phyloP scores from a whole-genome alignment of 1,284 basidiomycete genomes.

The Earliella scabrosa region DNA sequence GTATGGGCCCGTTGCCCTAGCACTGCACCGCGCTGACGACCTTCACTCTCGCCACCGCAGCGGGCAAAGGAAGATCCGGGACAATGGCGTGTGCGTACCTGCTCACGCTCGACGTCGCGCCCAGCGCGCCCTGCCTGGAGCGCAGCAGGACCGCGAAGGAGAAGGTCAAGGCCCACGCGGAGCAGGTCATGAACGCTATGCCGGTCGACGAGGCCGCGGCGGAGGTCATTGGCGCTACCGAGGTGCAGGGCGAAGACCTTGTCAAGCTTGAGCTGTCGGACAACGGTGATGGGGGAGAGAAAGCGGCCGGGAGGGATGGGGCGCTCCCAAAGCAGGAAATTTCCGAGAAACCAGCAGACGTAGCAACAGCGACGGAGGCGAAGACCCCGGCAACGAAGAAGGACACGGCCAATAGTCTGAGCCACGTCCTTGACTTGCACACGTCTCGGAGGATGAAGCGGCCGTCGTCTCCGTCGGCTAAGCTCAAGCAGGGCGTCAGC shows the following conservation, averaged over 20 bases:
- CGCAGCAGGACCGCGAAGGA: conserved; percentile 45
- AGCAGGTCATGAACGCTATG: conserved; percentile 53
- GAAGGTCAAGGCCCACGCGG: conserved; percentile 44
- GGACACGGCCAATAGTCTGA: conserved; percentile 42
- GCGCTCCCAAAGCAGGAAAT: too few species aligned
- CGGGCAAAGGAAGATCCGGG: conserved; percentile 83
- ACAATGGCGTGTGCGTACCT: conserved; percentile 83
- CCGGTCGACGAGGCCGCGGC: conserved; percentile 40
- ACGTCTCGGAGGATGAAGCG: conserved; percentile 72
- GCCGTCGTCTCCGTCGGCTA: conserved; percentile 43
- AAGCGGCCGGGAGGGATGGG: too few species aligned
- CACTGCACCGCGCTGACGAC: background rate
- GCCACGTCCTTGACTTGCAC: conserved; percentile 67
- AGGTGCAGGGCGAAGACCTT: conserved; percentile 41
- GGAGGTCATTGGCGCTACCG: conserved; percentile 23
- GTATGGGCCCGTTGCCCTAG: conserved; percentile 37
- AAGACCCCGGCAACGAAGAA: conserved; percentile 30
- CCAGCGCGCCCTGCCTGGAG: conserved; percentile 51
- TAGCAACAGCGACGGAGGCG: conserved; percentile 25
- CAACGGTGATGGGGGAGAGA: background rate
- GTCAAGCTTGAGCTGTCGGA: conserved; percentile 25
- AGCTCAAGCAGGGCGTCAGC: conserved; percentile 68
- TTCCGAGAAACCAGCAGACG: too few species aligned
- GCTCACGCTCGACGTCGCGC: conserved; percentile 57
- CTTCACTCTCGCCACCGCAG: conserved; percentile 39